phyloP scores from a whole-genome alignment of 2,329 filamentous ascomycete species.

The Rhynchosporium agropyri region DNA sequence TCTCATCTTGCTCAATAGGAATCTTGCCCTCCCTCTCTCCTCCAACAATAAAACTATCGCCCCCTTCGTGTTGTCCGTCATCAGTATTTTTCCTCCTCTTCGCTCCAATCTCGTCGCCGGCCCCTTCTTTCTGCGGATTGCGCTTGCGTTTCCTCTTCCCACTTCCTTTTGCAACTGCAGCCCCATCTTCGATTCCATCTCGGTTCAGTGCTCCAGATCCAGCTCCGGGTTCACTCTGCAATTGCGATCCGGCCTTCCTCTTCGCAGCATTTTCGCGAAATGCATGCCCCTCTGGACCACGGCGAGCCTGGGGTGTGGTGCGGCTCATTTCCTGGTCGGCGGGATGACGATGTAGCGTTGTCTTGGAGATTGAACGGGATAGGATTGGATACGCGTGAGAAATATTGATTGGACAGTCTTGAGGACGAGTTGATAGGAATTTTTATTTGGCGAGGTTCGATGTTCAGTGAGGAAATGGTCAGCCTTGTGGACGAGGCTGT shows the following conservation, averaged over 20 bases:
- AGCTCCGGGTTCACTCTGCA: not conserved
- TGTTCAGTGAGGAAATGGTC: not conserved
- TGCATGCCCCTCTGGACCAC: conserved; percentile 13
- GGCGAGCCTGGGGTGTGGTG: conserved; percentile 23
- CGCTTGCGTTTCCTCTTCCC: conserved; percentile 20
- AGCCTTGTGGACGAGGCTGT: conserved; percentile 17
- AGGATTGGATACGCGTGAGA: conserved; percentile 36
- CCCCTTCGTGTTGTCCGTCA: not conserved
- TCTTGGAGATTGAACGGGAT: not conserved
- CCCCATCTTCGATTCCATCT: not conserved
- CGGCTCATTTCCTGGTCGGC: conserved; percentile 26
- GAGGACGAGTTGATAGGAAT: not conserved
- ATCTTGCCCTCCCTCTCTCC: not conserved
- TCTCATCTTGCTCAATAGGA: not conserved
- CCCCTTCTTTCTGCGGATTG: not conserved
- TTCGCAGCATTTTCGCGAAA: conserved; percentile 16
- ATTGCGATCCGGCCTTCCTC: conserved; percentile 12
- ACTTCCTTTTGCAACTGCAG: not conserved
- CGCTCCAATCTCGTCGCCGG: not conserved
- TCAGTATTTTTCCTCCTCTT: conserved; percentile 4
- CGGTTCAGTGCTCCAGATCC: not conserved
- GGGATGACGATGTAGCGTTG: not conserved
- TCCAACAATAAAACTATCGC: not conserved
- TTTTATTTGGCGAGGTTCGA: conserved; percentile 2
- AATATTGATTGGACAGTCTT: too few species aligned